Evolutionary conservation across 2,329 filamentous ascomycete genomes (phyloP).

Genomic region (Saccharata proteae): DNA sequence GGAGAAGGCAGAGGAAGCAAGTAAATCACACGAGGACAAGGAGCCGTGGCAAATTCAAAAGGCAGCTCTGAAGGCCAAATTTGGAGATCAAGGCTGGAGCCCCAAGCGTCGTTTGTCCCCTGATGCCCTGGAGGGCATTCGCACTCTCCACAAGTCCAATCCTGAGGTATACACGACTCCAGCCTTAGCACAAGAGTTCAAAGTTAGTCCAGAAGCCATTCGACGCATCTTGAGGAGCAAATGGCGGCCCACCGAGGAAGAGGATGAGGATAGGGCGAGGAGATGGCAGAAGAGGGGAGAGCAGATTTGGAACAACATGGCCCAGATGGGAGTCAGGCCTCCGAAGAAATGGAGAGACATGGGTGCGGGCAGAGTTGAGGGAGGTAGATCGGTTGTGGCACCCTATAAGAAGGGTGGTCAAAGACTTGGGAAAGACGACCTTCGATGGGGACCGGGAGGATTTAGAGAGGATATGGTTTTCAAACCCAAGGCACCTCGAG

Average conservation of each 20-base stretch:
- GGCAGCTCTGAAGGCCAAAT: conserved; percentile 60
- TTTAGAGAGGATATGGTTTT: no score
- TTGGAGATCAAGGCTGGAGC: conserved; percentile 62
- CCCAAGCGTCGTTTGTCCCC: conserved; percentile 82
- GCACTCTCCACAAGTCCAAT: conserved; percentile 65
- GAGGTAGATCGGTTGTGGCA: no score
- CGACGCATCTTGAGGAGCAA: conserved; percentile 74
- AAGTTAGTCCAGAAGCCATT: conserved; percentile 78
- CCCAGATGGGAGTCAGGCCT: conserved; percentile 42
- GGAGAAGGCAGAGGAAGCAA: no score
- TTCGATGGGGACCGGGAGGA: no score
- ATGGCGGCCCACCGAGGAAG: conserved; percentile 48
- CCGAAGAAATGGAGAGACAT: conserved; percentile 39
- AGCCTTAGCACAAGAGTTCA: conserved; percentile 64
- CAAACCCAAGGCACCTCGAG: no score
- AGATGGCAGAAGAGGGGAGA: conserved; percentile 38
- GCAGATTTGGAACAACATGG: conserved; percentile 36
- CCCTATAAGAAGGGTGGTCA: no score
- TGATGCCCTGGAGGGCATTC: conserved; percentile 82
- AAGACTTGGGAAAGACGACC: no score
- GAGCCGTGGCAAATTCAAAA: conserved; percentile 69
- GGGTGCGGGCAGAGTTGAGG: conserved; percentile 28
- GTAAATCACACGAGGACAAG: conserved; percentile 9
- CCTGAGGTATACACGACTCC: conserved; percentile 65
- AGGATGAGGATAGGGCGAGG: conserved; percentile 29